Base-by-base conservation (phyloP, 73 alveolate genomes). In the Stentor coeruleus region DNA sequence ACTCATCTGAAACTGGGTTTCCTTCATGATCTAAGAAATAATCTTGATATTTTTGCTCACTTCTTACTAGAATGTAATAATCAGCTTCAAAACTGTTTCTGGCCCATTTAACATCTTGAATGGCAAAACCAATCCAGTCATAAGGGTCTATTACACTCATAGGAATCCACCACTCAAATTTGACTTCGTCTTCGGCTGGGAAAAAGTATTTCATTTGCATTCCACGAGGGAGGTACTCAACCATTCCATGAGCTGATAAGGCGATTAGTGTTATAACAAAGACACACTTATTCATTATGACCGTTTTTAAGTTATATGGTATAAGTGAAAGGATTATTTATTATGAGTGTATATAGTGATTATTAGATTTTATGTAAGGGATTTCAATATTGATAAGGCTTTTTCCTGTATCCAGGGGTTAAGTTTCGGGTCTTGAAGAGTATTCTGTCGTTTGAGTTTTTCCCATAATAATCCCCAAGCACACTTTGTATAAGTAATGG, bases 331-430 rank as follows among this genome's bases (percentile, higher is more conserved):
- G n/a, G n/a, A n/a, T n/a, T n/a, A n/a, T n/a, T n/a, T n/a, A n/a
- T n/a, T n/a, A n/a, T n/a, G n/a, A n/a, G n/a, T n/a, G n/a, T n/a
- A n/a, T n/a, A n/a, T n/a, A n/a, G n/a, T n/a, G n/a, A n/a, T n/a
- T n/a, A n/a, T n/a, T n/a, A n/a, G n/a, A n/a, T n/a, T n/a, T n/a
- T n/a, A n/a, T n/a, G n/a, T n/a, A n/a, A n/a, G n/a, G n/a, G n/a
- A n/a, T n/a, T n/a, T n/a, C n/a, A n/a, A n/a, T 49, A 49, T 49
- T 49, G 66, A 49, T 49, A 49, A 11, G 66, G 66, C 66, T 49
- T 49, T 20, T 49, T 49, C 6, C 66, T 6, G 66, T 49, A 49
- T 6, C 28, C 66, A 6, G 66, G 66, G 28, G 66, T 49, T 20
- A 49, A 11, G 66, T 49, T 49, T 11, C 66, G 66, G 28, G 20